Percentiles rank a stretch among this genome's conserved stretches.
Conservation (phyloP, 305 asterid genomes). For the Rubia tinctorum region DNA sequence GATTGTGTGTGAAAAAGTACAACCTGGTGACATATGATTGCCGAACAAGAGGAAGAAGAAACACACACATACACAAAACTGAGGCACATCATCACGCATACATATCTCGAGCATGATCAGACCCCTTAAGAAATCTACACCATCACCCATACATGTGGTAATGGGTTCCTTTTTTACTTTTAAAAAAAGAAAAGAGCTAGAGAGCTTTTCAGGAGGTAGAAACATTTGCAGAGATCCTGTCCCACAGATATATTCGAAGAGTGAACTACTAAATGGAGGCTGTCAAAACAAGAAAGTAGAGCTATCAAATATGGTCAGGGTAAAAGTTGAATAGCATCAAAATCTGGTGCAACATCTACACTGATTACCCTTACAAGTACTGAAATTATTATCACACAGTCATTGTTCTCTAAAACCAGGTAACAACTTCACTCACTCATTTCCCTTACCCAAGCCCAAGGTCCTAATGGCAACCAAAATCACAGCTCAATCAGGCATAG, state of each 20-base stretch:
- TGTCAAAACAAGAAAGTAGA: neutral
- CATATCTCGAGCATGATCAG: neutral
- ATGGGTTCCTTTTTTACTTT: conserved; percentile 4
- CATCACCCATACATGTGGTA: neutral
- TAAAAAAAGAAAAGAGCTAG: neutral
- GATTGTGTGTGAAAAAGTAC: neutral
- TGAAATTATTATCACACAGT: neutral
- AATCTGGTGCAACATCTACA: neutral
- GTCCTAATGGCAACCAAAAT: neutral
- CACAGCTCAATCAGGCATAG: neutral
- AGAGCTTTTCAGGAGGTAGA: conserved; percentile 8
- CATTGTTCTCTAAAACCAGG: neutral
- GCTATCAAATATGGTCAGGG: neutral
- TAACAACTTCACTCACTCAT: neutral
- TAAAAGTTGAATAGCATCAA: neutral
- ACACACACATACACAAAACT: neutral
- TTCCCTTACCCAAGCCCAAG: neutral
- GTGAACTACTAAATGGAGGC: neutral
- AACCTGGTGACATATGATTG: neutral
- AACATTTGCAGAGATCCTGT: neutral
- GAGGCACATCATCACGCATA: neutral
- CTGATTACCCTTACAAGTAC: neutral
- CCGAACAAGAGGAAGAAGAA: neutral
- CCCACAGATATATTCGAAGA: neutral
- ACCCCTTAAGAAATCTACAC: neutral